phyloP scores from a whole-genome alignment of 768 basidiomycete genomes.

The Harrya chromipes region DNA sequence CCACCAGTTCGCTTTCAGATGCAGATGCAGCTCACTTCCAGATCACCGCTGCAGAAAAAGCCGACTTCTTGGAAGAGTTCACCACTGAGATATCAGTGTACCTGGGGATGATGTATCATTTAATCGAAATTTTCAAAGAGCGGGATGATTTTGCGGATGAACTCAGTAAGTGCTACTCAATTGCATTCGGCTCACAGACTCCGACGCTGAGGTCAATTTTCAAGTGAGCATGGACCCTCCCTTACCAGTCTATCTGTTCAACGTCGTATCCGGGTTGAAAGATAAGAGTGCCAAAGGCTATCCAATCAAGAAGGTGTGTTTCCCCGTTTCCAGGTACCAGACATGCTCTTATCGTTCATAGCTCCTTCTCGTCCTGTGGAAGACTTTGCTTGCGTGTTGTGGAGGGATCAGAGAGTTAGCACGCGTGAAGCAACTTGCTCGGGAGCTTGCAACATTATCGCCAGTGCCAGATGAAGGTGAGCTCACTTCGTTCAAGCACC shows the following conservation, averaged over 20 bases:
- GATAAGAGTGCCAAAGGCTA: slow-evolving; percentile 95
- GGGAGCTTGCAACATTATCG: slow-evolving; percentile 81
- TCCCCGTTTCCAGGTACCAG: neutral
- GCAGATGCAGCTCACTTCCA: slow-evolving; percentile 68
- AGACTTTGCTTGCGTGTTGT: slow-evolving; percentile 85
- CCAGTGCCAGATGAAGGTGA: slow-evolving; percentile 44
- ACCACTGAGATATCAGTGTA: slow-evolving; percentile 92
- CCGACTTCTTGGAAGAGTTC: slow-evolving; percentile 84
- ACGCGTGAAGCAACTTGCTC: slow-evolving; percentile 78
- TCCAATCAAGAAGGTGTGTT: slow-evolving; percentile 88
- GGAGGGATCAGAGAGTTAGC: slow-evolving; percentile 87
- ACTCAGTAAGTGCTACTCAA: slow-evolving; percentile 63
- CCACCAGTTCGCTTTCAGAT: slow-evolving; percentile 68
- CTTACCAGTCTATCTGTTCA: slow-evolving; percentile 88
- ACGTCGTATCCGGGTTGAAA: slow-evolving; percentile 82
- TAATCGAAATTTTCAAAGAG: slow-evolving; percentile 90
- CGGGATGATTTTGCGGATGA: slow-evolving; percentile 96
- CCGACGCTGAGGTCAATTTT: slow-evolving; percentile 5
- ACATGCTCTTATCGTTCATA: slow-evolving; percentile 30
- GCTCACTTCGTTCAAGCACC: slow-evolving; percentile 14
- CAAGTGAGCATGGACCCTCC: slow-evolving; percentile 95
- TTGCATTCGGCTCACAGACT: neutral
- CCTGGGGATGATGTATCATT: slow-evolving; percentile 91
- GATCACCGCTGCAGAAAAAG: slow-evolving; percentile 65
- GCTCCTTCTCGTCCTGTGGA: slow-evolving; percentile 95